Evolutionary conservation across 768 basidiomycete species (phyloP).

Genomic region (Coprinellus micaceus): DNA sequence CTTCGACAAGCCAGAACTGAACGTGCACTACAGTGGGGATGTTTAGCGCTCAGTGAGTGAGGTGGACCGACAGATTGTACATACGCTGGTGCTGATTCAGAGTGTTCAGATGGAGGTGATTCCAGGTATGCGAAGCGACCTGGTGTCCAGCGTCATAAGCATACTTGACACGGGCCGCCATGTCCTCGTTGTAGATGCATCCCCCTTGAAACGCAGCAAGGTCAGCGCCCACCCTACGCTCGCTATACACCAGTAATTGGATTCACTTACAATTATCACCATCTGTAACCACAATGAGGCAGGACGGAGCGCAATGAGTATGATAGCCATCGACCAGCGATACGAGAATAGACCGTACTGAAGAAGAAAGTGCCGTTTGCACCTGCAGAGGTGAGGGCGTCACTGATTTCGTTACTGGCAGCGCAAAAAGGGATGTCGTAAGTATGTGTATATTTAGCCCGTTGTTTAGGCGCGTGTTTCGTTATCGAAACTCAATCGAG

Average conservation of each 20-base stretch:
- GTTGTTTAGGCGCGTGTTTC: too few relatives aligned
- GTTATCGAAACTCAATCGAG: too few relatives aligned
- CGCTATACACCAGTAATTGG: not conserved
- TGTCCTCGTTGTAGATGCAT: slow-evolving; percentile 23
- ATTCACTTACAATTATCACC: slow-evolving; percentile 16
- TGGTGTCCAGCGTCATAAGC: slow-evolving; percentile 25
- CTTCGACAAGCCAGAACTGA: slow-evolving; percentile 2
- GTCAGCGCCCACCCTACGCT: too few relatives aligned
- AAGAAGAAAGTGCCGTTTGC: slow-evolving; percentile 33
- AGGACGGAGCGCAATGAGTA: not conserved
- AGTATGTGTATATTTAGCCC: not conserved
- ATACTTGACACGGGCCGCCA: slow-evolving; percentile 14
- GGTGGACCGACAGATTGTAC: not conserved
- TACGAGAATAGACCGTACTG: slow-evolving; percentile 11
- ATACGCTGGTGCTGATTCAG: slow-evolving; percentile 15
- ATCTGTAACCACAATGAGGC: slow-evolving; percentile 7
- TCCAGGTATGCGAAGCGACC: slow-evolving; percentile 30
- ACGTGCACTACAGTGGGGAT: too few relatives aligned
- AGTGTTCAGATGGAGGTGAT: slow-evolving; percentile 21
- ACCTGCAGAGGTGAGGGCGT: slow-evolving; percentile 19
- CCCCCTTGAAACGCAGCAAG: too few relatives aligned
- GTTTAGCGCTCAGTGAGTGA: not conserved
- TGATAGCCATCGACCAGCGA: not conserved
- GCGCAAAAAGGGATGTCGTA: not conserved
- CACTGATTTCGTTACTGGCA: slow-evolving; percentile 19